A percentile compares a stretch with the other conserved stretches of the same genome.
These are phyloP conservation scores for Trichoderma semiorbis DNA, from an alignment of 2,329 filamentous ascomycete species.

Conservation along the genomic window DNA sequence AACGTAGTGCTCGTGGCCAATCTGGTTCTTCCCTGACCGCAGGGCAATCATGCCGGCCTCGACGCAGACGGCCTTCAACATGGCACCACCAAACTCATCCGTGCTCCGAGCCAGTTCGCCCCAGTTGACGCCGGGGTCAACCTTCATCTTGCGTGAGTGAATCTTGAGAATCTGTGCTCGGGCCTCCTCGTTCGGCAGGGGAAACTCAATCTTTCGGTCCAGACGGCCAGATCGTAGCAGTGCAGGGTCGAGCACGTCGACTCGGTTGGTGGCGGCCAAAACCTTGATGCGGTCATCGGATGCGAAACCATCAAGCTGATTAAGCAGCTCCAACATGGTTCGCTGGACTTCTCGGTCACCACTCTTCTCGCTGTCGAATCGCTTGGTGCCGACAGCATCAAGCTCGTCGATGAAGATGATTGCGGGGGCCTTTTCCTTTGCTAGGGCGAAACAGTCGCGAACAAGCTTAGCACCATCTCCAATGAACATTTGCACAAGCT, in stretches of 20 bases:
- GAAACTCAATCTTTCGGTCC: slow-evolving; percentile 97
- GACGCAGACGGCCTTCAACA: slow-evolving; percentile 97
- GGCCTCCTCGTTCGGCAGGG: slow-evolving; percentile 94
- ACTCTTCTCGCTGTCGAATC: slow-evolving; percentile 97
- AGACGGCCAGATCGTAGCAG: slow-evolving; percentile 87
- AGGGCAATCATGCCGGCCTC: slow-evolving; percentile 99
- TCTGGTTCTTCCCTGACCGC: slow-evolving; percentile 90
- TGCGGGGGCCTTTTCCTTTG: slow-evolving; percentile 96
- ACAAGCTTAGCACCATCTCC: slow-evolving; percentile 97
- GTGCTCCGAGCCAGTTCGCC: slow-evolving; percentile 91
- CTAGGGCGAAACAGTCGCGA: slow-evolving; percentile 92
- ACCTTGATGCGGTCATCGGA: slow-evolving; percentile 97
- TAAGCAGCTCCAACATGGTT: slow-evolving; percentile 97
- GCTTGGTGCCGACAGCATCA: slow-evolving; percentile 97
- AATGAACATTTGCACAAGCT: slow-evolving; percentile 99
- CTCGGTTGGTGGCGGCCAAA: slow-evolving; percentile 87
- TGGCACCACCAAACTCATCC: slow-evolving; percentile 96
- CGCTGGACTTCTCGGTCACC: slow-evolving; percentile 97
- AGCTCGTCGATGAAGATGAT: slow-evolving; percentile 99
- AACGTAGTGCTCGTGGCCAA: slow-evolving; percentile 97
- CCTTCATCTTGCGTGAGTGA: slow-evolving; percentile 97
- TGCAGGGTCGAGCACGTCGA: slow-evolving; percentile 90
- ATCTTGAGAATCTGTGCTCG: slow-evolving; percentile 96
- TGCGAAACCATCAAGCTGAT: slow-evolving; percentile 96
- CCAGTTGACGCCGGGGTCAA: slow-evolving; percentile 93